Evolutionary conservation across 768 basidiomycete genomes (phyloP), one percentile per base, ranked within the genome.

Genomic region (Scleroderma citrinum): DNA sequence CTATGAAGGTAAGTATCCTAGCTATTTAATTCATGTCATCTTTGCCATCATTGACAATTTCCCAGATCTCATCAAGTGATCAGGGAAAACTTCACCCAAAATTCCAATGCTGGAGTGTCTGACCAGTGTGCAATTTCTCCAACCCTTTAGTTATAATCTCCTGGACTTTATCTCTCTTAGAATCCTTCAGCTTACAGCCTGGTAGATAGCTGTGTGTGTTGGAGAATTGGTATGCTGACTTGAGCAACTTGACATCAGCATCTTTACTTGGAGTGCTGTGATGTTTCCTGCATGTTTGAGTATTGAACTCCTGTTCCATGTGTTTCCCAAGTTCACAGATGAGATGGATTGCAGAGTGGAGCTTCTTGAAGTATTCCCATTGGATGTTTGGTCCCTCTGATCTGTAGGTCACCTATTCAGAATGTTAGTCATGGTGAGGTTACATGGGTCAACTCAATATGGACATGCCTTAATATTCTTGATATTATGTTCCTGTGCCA

Each of bases 401-500:
- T 3, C 58, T 62, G 55, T 68, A 66, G 5, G 62, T 69, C 5
- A 58, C 42, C 60, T 56, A 16, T 44, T 11, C 17, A 21, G 19
- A 34, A 29, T 2, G 46, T 32, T 24, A 23, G 7, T 13, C 21
- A 35, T 40, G 14, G 26, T 8, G 32, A 17, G 44, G 19, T 44
- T 24, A 8, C 23, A 24, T 19, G 17, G 31, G 44, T 19, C 8
- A 19, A 3, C 20, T 24, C 7, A 24, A 31, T 36, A 29, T 46
- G 35, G 17, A 42, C 52, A n/a, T 2, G 67, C 66, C 49, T 70
- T 70, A 8, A 69, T 65, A 46, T 69, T 65, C 49, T 59, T 61
- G 35, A 72, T 65, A 47, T 69, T 71, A 20, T 63, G 58, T 40
- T 72, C 69, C 46, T 69, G 64, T 1, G 63, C 61, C 40, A 52